Base-by-base conservation (phyloP, 345 rosid genomes). In the Citrus australasica region DNA sequence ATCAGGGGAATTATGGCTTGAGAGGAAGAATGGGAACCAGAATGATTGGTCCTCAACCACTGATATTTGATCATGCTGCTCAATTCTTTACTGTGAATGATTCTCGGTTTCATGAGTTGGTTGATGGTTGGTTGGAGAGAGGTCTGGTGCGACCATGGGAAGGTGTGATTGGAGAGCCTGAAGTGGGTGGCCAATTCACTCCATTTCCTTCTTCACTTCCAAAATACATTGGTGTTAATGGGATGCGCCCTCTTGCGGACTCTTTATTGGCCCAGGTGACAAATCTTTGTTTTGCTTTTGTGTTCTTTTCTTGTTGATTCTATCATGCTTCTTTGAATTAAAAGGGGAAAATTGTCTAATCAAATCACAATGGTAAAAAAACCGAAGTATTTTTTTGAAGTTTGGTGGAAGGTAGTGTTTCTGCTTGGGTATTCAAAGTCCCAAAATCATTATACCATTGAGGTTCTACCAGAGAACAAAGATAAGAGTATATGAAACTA, bases 1-100 rank as follows among this genome's bases (percentile, higher is more conserved):
- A 70, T 56, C 76, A 93, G 97, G 98, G 98, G 69, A 85, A 85
- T 81, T 98, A 92, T 88, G 99, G 99, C 60, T 86, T 95, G 83
- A 97, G 98, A 81, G 98, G 99, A 81, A 90, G 99, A 82, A 87
- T 95, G 94, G 98, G 92, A 76, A 95, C 99, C 32, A 86, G 99
- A 83, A 38, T 89, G 69, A 76, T 92, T 53, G 93, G 86, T 71
- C 90, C 93, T 78, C 84, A 86, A 37, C 88, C 85, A 56, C 83
- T 95, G 24, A 55, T 90, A 75, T 95, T 95, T 30, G 97, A 95
- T 76, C 99, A 95, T 79, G 97, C 98, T 1, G 93, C 98, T 74
- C 98, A 92, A 77, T 95, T 92, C 88, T 95, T 95, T 81, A 90
- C 37, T 33, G 9, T 1, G 40, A 37, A 0, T 38, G 42, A 38